Conservation (phyloP, 2,329 filamentous ascomycete genomes). For the Stromatinia cepivora region DNA sequence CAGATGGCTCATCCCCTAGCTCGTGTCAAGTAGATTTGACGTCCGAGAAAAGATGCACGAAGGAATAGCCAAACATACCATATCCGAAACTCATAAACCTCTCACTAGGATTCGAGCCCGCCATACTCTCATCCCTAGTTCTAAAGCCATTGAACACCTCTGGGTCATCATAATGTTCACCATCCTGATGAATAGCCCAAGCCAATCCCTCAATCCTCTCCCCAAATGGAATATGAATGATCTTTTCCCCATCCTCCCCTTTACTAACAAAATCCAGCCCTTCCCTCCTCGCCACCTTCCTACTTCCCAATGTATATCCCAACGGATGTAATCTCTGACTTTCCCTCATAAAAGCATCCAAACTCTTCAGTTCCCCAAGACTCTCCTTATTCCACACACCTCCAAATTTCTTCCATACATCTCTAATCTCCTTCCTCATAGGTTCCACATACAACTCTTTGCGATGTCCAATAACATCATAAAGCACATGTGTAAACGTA, state of each 20-base stretch:
- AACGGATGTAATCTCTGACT: constrained; percentile 19
- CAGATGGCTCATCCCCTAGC: not conserved
- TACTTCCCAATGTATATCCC: constrained; percentile 16
- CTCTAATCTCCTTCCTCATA: constrained; percentile 15
- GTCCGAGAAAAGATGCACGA: not conserved
- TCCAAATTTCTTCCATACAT: not conserved
- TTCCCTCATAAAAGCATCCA: constrained; percentile 20
- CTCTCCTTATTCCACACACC: constrained; percentile 9
- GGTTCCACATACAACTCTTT: constrained; percentile 4
- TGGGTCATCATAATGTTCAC: constrained; percentile 2
- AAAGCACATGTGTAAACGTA: constrained; percentile 15
- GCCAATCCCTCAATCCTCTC: constrained; percentile 4
- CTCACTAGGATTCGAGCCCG: constrained; percentile 13
- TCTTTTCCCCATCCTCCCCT: not conserved
- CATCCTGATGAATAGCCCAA: constrained; percentile 18
- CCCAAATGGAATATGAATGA: not conserved
- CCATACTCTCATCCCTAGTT: not conserved
- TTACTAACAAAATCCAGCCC: not conserved
- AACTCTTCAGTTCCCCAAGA: constrained; percentile 4
- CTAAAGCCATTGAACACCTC: constrained; percentile 16
- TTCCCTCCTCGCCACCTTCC: constrained; percentile 13
- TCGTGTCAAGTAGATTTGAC: not conserved
- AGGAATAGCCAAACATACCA: not conserved
- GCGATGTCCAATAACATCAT: constrained; percentile 15
- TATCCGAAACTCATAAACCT: constrained; percentile 20